Percentiles rank a stretch among this genome's conserved stretches.
Evolutionary conservation across 2,329 filamentous ascomycete genomes (phyloP).

Genomic region (Ilyonectria destructans): DNA sequence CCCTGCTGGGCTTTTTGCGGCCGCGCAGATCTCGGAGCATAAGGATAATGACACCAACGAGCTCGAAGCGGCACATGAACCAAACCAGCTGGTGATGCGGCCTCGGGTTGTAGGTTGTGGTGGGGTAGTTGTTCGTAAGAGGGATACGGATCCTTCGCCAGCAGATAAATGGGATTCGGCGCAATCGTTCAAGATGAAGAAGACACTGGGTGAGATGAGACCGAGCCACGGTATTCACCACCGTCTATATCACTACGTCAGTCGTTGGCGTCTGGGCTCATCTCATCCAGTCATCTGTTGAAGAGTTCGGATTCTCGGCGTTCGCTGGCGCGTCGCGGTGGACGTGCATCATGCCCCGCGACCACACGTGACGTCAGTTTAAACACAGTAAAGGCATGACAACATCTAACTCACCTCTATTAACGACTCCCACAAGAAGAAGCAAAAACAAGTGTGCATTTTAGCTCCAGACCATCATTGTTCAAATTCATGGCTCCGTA

Average conservation of each 20-base stretch:
- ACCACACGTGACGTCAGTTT: constrained; percentile 33
- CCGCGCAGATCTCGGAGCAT: constrained; percentile 62
- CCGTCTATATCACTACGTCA: not conserved
- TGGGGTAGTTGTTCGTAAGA: constrained; percentile 21
- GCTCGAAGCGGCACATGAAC: constrained; percentile 70
- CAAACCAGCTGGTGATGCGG: constrained; percentile 21
- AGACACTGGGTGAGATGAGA: not conserved
- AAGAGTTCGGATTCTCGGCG: not conserved
- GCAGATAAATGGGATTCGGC: not conserved
- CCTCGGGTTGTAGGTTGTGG: constrained; percentile 19
- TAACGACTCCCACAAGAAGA: too few relatives aligned
- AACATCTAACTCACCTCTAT: too few relatives aligned
- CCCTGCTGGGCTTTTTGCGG: constrained; percentile 56
- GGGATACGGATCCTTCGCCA: not conserved
- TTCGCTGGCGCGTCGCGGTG: constrained; percentile 40
- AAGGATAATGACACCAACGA: constrained; percentile 66
- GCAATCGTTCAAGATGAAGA: constrained; percentile 1
- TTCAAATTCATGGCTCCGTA: constrained; percentile 18
- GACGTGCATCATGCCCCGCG: constrained; percentile 43
- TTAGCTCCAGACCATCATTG: not conserved
- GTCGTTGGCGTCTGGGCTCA: constrained; percentile 13
- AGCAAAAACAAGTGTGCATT: not conserved
- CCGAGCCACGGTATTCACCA: not conserved
- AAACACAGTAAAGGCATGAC: not conserved
- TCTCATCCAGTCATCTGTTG: not conserved